Base-by-base conservation (phyloP, 805 yeast species). In the Kodamaea sagamina region DNA sequence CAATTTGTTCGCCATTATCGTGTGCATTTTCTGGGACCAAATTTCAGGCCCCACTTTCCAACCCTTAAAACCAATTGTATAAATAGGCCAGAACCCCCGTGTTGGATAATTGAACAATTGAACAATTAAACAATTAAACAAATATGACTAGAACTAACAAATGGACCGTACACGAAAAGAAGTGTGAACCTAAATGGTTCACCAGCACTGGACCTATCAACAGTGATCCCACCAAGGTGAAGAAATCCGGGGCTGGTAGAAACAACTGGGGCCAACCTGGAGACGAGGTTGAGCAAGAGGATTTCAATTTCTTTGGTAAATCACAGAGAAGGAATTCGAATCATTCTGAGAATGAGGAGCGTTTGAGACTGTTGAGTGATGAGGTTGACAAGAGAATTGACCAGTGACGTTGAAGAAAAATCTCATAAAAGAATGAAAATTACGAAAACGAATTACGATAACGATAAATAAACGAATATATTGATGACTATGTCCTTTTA, bases 241-340 rank as follows among this genome's bases (percentile, higher is more conserved):
- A 88, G 77, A 88, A 86, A 61, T 75, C 76, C 46, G 97, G 97
- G 39, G 84, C 84, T 25, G 97, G 97, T 36, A 82, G 80, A 54
- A 84, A 82, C 51, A 89, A 89, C 58, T 88, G 96, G 96, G 97
- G 97, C 34, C 68, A 72, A 47, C 75, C 81, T 6, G 92, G 89
- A 22, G 95, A 86, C 53, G 96, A 88, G 55, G 61, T 86, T 48
- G 74, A 78, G 46, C 79, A 77, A 41, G 67, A 74, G 13, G 86
- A 83, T 35, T 47, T 21, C 41, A 46, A 42, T 18, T 44, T 48
- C 37, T 45, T 48, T 28, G 61, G 62, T 4, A 43, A 50, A 34
- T 54, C 67, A 3, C 51, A 50, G 6, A 64, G 74, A 50, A 53
- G 75, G 42, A 71, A 71, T 52, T 67, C 73, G 21, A 70, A 71